Evolutionary conservation across 768 basidiomycete species (phyloP), one percentile per base, ranked within the genome.

Genomic region (Suillus tomentosus): DNA sequence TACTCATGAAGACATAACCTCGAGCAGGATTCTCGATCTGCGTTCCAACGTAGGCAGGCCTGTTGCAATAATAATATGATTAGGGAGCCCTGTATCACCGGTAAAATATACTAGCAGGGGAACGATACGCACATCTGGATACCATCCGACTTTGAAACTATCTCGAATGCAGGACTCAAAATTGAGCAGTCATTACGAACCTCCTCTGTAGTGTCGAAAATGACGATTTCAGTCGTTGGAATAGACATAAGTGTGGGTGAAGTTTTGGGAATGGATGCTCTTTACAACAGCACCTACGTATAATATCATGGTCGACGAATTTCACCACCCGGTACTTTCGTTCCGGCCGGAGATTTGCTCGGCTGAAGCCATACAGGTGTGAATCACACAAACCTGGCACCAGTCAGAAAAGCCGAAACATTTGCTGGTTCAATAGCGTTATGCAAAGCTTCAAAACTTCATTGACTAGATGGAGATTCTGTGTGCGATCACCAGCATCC

Each of bases 391-490:
- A 57, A 86, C 85, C 87, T 88, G 67, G 90, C 84, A 85, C 87
- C 88, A 92, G 69, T 92, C 89, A 0, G 84, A 81, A 67, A 90
- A 90, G 0, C 85, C 87, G 70, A 92, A 91, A 3, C 85, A 70
- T 92, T 90, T 6, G 82, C 85, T 62, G 92, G 75, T 0, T 85
- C 88, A 61, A 92, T 84, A 7, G 82, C 83, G 63, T 92, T n/a
- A 47, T 47, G n/a, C 0, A 91, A 72, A 15, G 92, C 67, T 51
- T 80, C 79, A 5, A 73, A 68, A 70, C 55, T 34, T 82, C 73
- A 65, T 90, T 84, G 7, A 82, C 75, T 22, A 81, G 68, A 11
- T 88, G 82, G 27, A 91, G 71, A 0, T 72, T 74, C 47, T 80
- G 78, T 0, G 84, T 81, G 1, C 81, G 77, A 66, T 89, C 85